phyloP scores from a whole-genome alignment of 805 yeast species.

The Hanseniaspora singularis region DNA sequence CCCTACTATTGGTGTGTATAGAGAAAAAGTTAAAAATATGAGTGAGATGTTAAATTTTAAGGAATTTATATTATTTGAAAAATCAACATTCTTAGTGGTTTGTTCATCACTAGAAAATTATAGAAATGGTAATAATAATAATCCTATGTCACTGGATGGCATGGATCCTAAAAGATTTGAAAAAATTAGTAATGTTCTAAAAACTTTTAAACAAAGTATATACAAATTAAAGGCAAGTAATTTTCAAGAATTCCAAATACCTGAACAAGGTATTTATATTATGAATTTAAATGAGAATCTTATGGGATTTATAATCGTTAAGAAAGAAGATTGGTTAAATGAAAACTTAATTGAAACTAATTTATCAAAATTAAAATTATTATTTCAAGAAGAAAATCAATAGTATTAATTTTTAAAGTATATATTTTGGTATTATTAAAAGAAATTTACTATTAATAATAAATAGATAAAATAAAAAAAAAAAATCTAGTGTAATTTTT shows the following conservation, averaged over 20 bases:
- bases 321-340: conserved; percentile 26
- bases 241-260: conserved; percentile 61
- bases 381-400: conserved; percentile 6
- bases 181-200: conserved; percentile 84
- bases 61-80: conserved; percentile 84
- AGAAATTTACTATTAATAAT: background rate
- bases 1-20: conserved; percentile 77
- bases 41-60: conserved; percentile 68
- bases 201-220: conserved; percentile 86
- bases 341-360: conserved; percentile 9
- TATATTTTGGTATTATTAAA: background rate
- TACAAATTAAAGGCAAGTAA: conserved; percentile 67
- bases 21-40: conserved; percentile 60
- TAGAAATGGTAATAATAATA: conserved; percentile 16
- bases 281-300: conserved; percentile 48
- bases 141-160: conserved; percentile 10
- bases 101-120: conserved; percentile 30
- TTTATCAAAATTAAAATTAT: conserved; percentile 1
- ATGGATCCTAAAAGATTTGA: conserved; percentile 90
- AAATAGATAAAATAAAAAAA: background rate
- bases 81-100: conserved; percentile 69
- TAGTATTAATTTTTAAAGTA: no score
- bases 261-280: conserved; percentile 39
- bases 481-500: background rate
- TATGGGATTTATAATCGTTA: conserved; percentile 50